phyloP scores from a whole-genome alignment of 2,329 filamentous ascomycete species.

The Talaromyces sp. region DNA sequence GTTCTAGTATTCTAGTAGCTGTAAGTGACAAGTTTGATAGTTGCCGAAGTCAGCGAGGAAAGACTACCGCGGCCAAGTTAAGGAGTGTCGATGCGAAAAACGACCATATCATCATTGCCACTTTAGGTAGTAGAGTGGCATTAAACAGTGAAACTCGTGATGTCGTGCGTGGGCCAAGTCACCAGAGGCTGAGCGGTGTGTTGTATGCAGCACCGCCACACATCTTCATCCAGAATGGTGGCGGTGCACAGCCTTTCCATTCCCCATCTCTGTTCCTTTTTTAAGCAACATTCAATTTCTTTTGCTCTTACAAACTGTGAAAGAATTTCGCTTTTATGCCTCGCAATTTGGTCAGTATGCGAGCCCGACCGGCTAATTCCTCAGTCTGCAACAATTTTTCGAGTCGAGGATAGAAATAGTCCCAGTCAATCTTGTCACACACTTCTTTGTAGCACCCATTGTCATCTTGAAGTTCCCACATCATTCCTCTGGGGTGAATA shows the following conservation, averaged over 20 bases:
- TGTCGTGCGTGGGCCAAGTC: background rate
- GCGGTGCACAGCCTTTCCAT: background rate
- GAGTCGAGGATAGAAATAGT: background rate
- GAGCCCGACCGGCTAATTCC: background rate
- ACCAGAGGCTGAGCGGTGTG: background rate
- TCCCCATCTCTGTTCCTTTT: no score
- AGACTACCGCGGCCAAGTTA: background rate
- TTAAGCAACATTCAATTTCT: background rate
- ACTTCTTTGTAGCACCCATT: background rate
- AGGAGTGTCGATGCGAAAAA: background rate
- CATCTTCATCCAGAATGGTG: background rate
- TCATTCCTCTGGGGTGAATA: background rate
- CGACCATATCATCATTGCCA: background rate
- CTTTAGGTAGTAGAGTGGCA: background rate
- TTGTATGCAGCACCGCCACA: background rate
- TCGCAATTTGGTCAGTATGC: background rate
- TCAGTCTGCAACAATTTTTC: background rate
- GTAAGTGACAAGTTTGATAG: background rate
- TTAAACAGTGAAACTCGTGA: background rate
- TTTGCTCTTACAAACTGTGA: background rate
- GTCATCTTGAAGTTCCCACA: background rate
- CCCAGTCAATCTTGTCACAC: background rate
- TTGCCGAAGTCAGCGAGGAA: background rate
- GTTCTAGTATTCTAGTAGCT: background rate
- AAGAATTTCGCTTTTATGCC: background rate